These are phyloP conservation scores for Xylariaceae sp. DNA, from an alignment of 2,329 filamentous ascomycete genomes.

Conservation along the genomic window DNA sequence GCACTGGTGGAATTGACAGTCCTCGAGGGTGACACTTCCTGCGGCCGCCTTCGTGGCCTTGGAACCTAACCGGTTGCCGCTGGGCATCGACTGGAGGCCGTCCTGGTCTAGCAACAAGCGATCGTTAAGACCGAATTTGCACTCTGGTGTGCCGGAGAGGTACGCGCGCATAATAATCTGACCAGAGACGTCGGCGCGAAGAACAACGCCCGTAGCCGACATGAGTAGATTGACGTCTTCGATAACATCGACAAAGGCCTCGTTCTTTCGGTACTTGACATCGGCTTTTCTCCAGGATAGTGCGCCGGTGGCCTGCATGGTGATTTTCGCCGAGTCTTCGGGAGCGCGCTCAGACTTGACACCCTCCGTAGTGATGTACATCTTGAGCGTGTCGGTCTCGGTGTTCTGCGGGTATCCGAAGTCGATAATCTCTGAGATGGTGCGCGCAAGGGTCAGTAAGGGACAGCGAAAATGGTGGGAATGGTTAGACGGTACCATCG, in stretches of 20 bases:
- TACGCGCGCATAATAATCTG: constrained; percentile 99
- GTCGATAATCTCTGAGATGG: constrained; percentile 78
- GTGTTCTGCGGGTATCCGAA: constrained; percentile 99
- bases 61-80: constrained; percentile 70
- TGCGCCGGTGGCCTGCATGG: constrained; percentile 97
- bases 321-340: constrained; percentile 96
- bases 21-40: constrained; percentile 90
- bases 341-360: constrained; percentile 84
- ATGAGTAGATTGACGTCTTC: constrained; percentile 98
- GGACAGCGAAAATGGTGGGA: neutral
- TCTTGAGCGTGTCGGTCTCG: constrained; percentile 96
- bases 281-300: constrained; percentile 95
- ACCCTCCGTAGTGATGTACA: constrained; percentile 99
- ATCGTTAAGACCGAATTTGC: constrained; percentile 98
- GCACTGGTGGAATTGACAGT: constrained; percentile 98
- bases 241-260: constrained; percentile 98
- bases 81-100: constrained; percentile 58
- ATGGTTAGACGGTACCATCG: constrained; percentile 58
- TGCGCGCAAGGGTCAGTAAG: constrained; percentile 1
- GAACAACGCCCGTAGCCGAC: constrained; percentile 93
- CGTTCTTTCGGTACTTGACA: constrained; percentile 99
- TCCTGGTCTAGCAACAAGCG: constrained; percentile 82
- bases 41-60: constrained; percentile 95
- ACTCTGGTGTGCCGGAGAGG: constrained; percentile 91
- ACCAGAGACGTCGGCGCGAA: constrained; percentile 92